Evolutionary conservation across 2,329 filamentous ascomycete species (phyloP).

Genomic region (Botrytis elliptica): DNA sequence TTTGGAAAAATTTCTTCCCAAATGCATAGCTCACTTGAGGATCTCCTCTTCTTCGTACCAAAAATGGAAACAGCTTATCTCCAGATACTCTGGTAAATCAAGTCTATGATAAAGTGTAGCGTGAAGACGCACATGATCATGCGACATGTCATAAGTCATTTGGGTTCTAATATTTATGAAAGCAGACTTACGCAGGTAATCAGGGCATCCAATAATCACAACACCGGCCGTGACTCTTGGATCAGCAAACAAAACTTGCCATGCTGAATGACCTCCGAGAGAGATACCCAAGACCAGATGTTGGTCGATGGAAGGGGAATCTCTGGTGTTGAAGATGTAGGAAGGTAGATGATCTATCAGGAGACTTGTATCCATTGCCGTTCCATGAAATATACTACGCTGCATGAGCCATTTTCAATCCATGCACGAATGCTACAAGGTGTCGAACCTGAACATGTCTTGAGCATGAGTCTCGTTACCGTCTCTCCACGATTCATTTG

Average conservation of each 20-base stretch:
- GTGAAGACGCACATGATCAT: neutral
- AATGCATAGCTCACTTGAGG: neutral
- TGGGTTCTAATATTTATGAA: too few species aligned
- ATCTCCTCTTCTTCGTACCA: neutral
- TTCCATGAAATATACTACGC: conserved; percentile 63
- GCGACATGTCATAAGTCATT: too few species aligned
- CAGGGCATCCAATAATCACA: conserved; percentile 83
- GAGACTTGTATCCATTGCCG: conserved; percentile 69
- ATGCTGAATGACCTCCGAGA: conserved; percentile 82
- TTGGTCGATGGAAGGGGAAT: conserved; percentile 49
- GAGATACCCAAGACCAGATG: conserved; percentile 81
- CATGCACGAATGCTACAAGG: neutral
- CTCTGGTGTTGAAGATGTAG: conserved; percentile 62
- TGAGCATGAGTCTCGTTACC: conserved; percentile 78
- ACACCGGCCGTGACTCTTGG: conserved; percentile 75
- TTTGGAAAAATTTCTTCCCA: neutral
- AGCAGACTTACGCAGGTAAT: conserved; percentile 64
- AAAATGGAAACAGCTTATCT: neutral
- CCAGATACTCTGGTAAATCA: too few species aligned
- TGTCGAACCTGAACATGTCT: conserved; percentile 70
- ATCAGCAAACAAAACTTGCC: conserved; percentile 79
- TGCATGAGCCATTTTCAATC: conserved; percentile 2
- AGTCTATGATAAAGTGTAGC: neutral
- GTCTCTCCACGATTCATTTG: conserved; percentile 74
- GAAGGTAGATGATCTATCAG: conserved; percentile 77